Base-by-base conservation (phyloP, 352 stramenopile genomes). In the Globisporangium heterothallicum region DNA sequence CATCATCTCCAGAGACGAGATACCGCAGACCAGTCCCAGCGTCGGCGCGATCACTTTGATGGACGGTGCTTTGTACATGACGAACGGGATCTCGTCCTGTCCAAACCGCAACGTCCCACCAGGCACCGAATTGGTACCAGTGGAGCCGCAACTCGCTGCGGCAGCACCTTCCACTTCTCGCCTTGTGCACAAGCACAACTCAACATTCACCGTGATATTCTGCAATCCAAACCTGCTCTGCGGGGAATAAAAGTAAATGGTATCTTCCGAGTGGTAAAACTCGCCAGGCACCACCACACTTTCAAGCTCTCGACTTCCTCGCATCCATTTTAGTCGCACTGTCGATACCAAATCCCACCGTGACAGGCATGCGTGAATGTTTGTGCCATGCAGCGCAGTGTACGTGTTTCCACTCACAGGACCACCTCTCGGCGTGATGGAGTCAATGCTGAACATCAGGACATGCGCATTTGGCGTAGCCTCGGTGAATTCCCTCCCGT, bases 351-450 rank as follows among this genome's bases (percentile, higher is more conserved):
- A 24, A 2, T 59, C 13, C 19, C 36, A 40, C 16, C 46, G 13
- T 25, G 59, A 40, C 25, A 88, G 57, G 38, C 79, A 88, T 6
- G 68, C 55, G 6, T 68, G 59, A n/a, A 90, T 73, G 24, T 87
- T 88, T 1, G 75, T 77, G 3, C 79, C 74, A 19, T 83, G 60
- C 0, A 88, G 54, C 1, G 72, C 65, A 1, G 74, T 68, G 56
- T 90, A 90, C 30, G 79, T 90, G 56, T 86, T 88, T 0, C 79
- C 79, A 29, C 68, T 86, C 12, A 84, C 68, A 4, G 79, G 79
- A 4, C 79, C 79, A 12, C 76, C 79, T 21, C 74, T 72, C 0
- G 79, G 79, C 1, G 74, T 56, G 7, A 90, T 59, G 1, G 59
- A 35, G 30, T 72, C 66, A 8, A 78, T 63, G 25, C 76, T 87